Evolutionary conservation across 805 yeast genomes (phyloP).

Genomic region (Ogataea methanolica): DNA sequence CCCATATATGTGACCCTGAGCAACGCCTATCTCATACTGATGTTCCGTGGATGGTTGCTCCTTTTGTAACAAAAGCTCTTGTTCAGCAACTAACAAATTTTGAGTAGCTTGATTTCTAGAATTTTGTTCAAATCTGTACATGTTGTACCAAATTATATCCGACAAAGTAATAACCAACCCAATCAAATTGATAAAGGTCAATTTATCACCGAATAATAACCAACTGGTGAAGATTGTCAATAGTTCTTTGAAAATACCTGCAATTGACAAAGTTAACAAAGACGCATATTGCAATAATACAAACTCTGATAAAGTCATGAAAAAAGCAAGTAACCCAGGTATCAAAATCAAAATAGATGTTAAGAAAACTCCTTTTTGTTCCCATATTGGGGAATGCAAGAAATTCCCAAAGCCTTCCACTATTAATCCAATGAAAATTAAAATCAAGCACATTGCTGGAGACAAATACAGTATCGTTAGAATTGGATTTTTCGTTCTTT

Average conservation of each 20-base stretch:
- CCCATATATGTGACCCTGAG: neutral
- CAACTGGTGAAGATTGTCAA: slow-evolving; percentile 71
- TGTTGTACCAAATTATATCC: slow-evolving; percentile 83
- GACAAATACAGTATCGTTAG: slow-evolving; percentile 78
- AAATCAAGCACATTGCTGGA: slow-evolving; percentile 70
- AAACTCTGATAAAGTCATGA: slow-evolving; percentile 87
- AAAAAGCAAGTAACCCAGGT: slow-evolving; percentile 85
- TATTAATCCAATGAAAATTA: slow-evolving; percentile 57
- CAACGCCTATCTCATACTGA: slow-evolving; percentile 6
- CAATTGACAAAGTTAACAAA: slow-evolving; percentile 80
- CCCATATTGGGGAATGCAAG: slow-evolving; percentile 57
- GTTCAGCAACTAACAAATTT: neutral
- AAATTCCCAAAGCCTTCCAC: slow-evolving; percentile 67
- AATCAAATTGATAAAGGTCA: slow-evolving; percentile 60
- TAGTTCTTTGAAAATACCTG: slow-evolving; percentile 91
- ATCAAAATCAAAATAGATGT: slow-evolving; percentile 59
- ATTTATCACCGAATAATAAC: slow-evolving; percentile 67
- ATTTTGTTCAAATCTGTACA: slow-evolving; percentile 44
- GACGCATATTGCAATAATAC: slow-evolving; percentile 76
- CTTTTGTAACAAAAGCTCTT: neutral
- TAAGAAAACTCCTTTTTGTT: slow-evolving; percentile 44
- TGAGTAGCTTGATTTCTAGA: slow-evolving; percentile 8
- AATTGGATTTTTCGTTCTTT: slow-evolving; percentile 67
- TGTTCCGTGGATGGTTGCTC: neutral
- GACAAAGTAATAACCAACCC: slow-evolving; percentile 73